Base-by-base conservation (phyloP, 1,139 yeast genomes). In the Geotrichum siamense region DNA sequence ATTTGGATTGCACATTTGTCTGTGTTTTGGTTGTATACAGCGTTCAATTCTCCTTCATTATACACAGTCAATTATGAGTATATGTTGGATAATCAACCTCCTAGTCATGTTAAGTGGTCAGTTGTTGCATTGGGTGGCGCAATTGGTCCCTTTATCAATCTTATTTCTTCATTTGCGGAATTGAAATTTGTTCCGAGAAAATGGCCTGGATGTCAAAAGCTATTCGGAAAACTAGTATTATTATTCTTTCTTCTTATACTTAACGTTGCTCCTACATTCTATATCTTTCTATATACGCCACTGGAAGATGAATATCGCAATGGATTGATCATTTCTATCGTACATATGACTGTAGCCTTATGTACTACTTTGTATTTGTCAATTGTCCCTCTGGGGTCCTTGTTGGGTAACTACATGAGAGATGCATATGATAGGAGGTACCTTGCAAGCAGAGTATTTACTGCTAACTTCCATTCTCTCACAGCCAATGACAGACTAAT, bases 1-100 rank as follows among this genome's bases (percentile, higher is more conserved):
- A 77, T 85, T 27, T 85, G 95, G 94, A 78, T 83, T 30, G 78
- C 85, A 41, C 95, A 86, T 58, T 62, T 79, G 5, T 71, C 85
- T 0, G 70, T 81, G 46, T 86, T 79, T 62, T 85, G 95, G 95
- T 83, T 78, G 57, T 84, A 79, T 56, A 82, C 93, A 0, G 70
- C 81, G 34, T 80, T 80, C 59, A 84, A 85, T 59, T 74, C 94
- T 0, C 87, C 94, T 0, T 71, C 87, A 0, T 64, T 86, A 17
- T 86, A 83, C 61, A 84, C 94, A 1, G 67, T 65, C 40, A 63
- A 76, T 46, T 84, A 81, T 57, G 59, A 64, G 39, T 82, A 78
- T 47, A 58, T 72, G 28, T 57, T 76, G 42, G 74, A 83, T 53
- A 79, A 78, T 49, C 78, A 71, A 33, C 94, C 94, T 0, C 73